Evolutionary conservation across 192 early-diverging fungal genomes (phyloP), one percentile per base, ranked within the genome.

Genomic region (Coemansia sp.): DNA sequence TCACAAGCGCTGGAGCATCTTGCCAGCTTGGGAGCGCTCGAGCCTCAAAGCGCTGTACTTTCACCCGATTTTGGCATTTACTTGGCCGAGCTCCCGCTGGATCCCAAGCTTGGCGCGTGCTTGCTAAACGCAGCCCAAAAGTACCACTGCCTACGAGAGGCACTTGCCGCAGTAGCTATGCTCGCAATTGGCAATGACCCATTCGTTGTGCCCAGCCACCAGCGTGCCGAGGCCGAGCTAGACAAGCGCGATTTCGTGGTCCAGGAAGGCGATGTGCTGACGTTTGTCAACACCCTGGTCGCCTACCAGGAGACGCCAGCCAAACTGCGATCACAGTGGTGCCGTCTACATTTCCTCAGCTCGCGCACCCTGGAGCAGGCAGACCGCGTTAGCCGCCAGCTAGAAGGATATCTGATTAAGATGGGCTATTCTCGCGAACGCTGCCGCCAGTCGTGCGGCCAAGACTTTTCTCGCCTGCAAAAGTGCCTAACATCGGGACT

Each of bases 61-160:
- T 97, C 95, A 3, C 72, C 84, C 66, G 93, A 93, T 62, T 75
- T 96, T 38, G 97, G 97, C 0, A 84, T 93, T 23, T 82, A 93
- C 21, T 92, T 99, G 91, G 95, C 95, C 17, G 96, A 96, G 85
- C 94, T 96, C 61, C 97, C 96, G 3, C 85, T 93, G 23, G 95
- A 97, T 68, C 96, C 96, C 0, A 89, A 91, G 84, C 79, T 97
- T 37, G 93, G 91, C 39, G 92, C 92, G 50, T 89, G 92, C 6
- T 76, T 98, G 52, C 86, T 99, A 55, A 93, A 89, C 64, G 82
- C 87, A 11, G 93, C 91, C 28, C 88, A 88, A 9, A 72, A 84
- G 58, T 93, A 88, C 69, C 68, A 74, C 11, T 98, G 96, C 69
- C 90, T 92, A 7, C 90, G 94, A 67, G 98, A 99, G 68, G 90